Percentiles rank a stretch among this genome's conserved stretches.
These are phyloP conservation scores for Boletus bicolor DNA, from an alignment of 768 basidiomycete genomes.

Conservation along the genomic window DNA sequence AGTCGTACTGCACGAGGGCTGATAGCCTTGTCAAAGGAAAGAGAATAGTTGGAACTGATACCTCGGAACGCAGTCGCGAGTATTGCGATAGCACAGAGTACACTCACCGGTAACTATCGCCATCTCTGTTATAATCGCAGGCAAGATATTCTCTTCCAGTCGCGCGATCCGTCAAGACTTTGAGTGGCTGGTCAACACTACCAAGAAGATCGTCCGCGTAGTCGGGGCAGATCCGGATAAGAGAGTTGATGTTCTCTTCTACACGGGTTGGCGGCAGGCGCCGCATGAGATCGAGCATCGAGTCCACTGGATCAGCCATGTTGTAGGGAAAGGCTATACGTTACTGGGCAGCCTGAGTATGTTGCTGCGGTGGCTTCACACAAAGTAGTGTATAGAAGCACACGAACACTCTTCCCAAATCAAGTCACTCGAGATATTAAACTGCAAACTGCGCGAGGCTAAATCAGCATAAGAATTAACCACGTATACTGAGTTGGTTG, in stretches of 20 bases:
- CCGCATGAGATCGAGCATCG: constrained; percentile 94
- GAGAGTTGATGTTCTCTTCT: constrained; percentile 80
- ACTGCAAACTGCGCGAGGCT: neutral
- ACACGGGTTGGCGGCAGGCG: constrained; percentile 90
- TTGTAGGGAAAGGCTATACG: constrained; percentile 8
- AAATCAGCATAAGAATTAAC: too few relatives aligned
- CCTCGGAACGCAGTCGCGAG: neutral
- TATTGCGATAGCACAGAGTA: neutral
- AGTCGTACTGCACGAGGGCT: constrained; percentile 3
- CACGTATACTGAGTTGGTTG: neutral
- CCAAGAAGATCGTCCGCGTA: constrained; percentile 93
- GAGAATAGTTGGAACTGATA: neutral
- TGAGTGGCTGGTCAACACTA: constrained; percentile 92
- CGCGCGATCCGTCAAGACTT: constrained; percentile 72
- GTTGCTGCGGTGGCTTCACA: neutral
- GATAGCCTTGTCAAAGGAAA: neutral
- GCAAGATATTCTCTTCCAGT: constrained; percentile 89
- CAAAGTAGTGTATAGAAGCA: neutral
- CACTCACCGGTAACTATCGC: constrained; percentile 75
- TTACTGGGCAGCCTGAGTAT: neutral
- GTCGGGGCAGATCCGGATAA: constrained; percentile 84
- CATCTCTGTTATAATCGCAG: constrained; percentile 92
- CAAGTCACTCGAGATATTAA: neutral
- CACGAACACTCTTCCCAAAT: constrained; percentile 5
- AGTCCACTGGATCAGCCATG: constrained; percentile 80